Evolutionary conservation across 129 eudicot genomes (phyloP).

Genomic region (Tanacetum coccineum): DNA sequence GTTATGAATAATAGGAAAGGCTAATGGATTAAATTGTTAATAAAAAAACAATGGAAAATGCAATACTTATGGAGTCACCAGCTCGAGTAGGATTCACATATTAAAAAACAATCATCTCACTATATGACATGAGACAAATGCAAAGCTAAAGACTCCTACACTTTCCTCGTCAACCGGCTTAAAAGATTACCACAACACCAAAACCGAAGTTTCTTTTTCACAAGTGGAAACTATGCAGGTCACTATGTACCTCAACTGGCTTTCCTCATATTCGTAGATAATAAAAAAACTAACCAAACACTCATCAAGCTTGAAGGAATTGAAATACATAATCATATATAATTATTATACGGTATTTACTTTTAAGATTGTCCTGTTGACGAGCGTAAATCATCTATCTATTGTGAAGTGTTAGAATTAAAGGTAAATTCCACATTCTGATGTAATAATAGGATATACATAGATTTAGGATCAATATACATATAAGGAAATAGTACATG

Average conservation of each 20-base stretch:
- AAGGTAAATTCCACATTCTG: too few species aligned
- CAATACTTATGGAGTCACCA: constrained; percentile 47
- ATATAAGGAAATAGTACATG: too few species aligned
- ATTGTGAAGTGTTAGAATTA: too few species aligned
- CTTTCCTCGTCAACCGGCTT: constrained; percentile 42
- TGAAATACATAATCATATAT: constrained; percentile 36
- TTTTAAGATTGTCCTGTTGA: too few species aligned
- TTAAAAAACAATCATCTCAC: constrained; percentile 36
- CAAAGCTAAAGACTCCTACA: constrained; percentile 46
- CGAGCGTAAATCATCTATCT: too few species aligned
- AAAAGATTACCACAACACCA: constrained; percentile 50
- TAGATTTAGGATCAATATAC: too few species aligned
- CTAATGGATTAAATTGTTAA: neutral
- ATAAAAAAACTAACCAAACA: constrained; percentile 36
- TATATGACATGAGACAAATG: constrained; percentile 38
- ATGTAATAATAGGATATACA: too few species aligned
- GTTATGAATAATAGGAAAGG: neutral
- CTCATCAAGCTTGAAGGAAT: constrained; percentile 39
- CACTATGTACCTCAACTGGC: constrained; percentile 44
- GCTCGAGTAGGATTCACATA: constrained; percentile 58
- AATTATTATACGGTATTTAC: too few species aligned
- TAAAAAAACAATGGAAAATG: constrained; percentile 37
- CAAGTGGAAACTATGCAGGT: constrained; percentile 53
- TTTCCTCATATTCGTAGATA: constrained; percentile 33
- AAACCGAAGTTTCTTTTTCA: constrained; percentile 30